Conservation (phyloP, 2,329 filamentous ascomycete genomes). For the Phialemoniopsis sp. region DNA sequence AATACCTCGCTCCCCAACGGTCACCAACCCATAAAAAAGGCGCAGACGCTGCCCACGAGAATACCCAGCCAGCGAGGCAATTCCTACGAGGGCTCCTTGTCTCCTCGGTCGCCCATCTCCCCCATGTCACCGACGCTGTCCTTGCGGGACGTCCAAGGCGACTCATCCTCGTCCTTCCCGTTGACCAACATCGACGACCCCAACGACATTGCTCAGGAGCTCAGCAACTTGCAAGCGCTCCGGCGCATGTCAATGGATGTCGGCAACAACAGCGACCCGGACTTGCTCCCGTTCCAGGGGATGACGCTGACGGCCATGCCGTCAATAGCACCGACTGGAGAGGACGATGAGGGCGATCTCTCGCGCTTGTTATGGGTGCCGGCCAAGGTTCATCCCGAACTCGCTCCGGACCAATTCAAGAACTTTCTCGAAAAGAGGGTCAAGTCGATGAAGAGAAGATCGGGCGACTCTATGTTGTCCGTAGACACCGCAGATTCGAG, state of each 20-base stretch:
- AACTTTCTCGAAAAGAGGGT: conserved; percentile 92
- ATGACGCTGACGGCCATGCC: conserved; percentile 66
- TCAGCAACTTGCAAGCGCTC: conserved; percentile 87
- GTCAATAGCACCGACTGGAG: conserved; percentile 64
- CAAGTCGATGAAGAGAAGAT: conserved; percentile 81
- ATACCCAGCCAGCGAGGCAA: conserved; percentile 33
- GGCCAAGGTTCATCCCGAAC: conserved; percentile 86
- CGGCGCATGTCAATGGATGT: conserved; percentile 95
- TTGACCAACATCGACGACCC: conserved; percentile 88
- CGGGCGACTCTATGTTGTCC: conserved; percentile 65
- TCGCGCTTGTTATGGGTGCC: conserved; percentile 94
- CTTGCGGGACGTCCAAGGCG: conserved; percentile 47
- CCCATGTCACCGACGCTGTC: conserved; percentile 49
- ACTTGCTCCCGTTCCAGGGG: conserved; percentile 68
- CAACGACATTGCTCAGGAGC: conserved; percentile 83
- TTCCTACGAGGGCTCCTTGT: conserved; percentile 30
- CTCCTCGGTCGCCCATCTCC: conserved; percentile 29
- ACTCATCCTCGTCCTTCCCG: conserved; percentile 71
- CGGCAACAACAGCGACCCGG: conserved; percentile 65
- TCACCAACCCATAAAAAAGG: conserved; percentile 26
- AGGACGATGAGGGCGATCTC: conserved; percentile 81
- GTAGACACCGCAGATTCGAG: conserved; percentile 45
- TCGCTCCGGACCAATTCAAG: conserved; percentile 95
- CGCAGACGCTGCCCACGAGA: conserved; percentile 34
- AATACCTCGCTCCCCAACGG: too few species aligned